Evolutionary conservation across 2,329 filamentous ascomycete genomes (phyloP), one percentile per base, ranked within the genome.

Genomic region (Aureobasidium lini): DNA sequence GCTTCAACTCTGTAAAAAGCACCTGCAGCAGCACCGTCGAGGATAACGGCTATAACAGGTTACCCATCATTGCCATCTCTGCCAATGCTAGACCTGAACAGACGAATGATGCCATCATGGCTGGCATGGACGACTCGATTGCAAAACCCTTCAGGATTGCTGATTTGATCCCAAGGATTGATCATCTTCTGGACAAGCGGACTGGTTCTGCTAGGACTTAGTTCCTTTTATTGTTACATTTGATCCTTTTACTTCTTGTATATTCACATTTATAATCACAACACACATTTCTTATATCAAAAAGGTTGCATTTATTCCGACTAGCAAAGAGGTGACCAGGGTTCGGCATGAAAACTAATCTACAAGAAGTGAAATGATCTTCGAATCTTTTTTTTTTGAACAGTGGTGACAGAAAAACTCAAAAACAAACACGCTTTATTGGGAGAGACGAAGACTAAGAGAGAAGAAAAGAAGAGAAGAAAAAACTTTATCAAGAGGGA

Each of bases 41-140:
- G 8, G 50, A 54, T 29, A 23, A n/a, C 9, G n/a, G 18, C 18
- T 29, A n/a, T 15, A 43, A 8, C 31, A 56, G 40, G 31, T 81
- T 88, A 7, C 85, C 86, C 2, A 87, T 88, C 63, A 86, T 89
- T 65, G 85, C 84, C n/a, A 85, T 87, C 28, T 90, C 87, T 28
- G 88, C 88, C 1, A 90, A 90, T 70, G 87, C 86, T 23, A 77
- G 87, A 68, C 80, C 81, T 1, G 85, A 65, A 43, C 60, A 65
- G 39, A 60, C 69, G 9, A 57, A 52, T 5, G 56, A 60, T 5
- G 57, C 64, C 13, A 52, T 64, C 7, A 16, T 46, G 32, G 23
- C 57, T 7, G 63, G 62, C 5, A 65, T 61, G 63, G 86, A 64
- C n/a, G 64, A 66, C 39, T 67, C 69, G 4, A 66, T 73, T 5